A percentile compares a stretch with the other conserved stretches of the same genome.
phyloP scores from a whole-genome alignment of 2,329 filamentous ascomycete genomes.

The Fusarium sp. region DNA sequence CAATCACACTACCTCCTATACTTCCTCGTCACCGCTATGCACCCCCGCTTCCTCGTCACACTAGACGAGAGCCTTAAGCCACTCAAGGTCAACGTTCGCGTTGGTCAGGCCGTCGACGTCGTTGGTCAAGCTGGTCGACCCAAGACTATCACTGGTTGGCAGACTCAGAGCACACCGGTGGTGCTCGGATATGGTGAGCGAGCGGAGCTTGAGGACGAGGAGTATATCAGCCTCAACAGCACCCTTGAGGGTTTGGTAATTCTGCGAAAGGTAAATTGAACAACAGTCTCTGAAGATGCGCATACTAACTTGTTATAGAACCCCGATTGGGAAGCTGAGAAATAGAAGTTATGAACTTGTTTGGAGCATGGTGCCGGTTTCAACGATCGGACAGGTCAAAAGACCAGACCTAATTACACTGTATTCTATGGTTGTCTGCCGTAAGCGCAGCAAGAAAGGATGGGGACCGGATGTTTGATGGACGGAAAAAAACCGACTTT shows the following conservation, averaged over 20 bases:
- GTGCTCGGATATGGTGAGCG: slow-evolving; percentile 94
- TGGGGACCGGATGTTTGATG: slow-evolving; percentile 45
- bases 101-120: slow-evolving; percentile 97
- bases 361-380: slow-evolving; percentile 38
- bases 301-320: slow-evolving; percentile 51
- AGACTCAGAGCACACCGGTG: slow-evolving; percentile 99
- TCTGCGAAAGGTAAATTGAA: slow-evolving; percentile 84
- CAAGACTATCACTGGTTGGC: slow-evolving; percentile 99
- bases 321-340: slow-evolving; percentile 57
- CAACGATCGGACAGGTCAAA: slow-evolving; percentile 38
- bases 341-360: slow-evolving; percentile 49
- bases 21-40: slow-evolving; percentile 96
- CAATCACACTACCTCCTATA: slow-evolving; percentile 93
- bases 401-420: slow-evolving; percentile 47
- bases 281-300: not conserved
- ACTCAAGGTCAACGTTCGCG: slow-evolving; percentile 93
- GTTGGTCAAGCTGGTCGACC: slow-evolving; percentile 96
- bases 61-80: slow-evolving; percentile 95
- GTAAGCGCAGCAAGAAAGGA: slow-evolving; percentile 44
- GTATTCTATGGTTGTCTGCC: slow-evolving; percentile 54
- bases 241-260: slow-evolving; percentile 96
- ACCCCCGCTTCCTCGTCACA: slow-evolving; percentile 95
- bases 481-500: slow-evolving; percentile 45
- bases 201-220: slow-evolving; percentile 96
- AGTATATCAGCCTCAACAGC: slow-evolving; percentile 93